Evolutionary conservation across 2,329 filamentous ascomycete species (phyloP), one percentile per base, ranked within the genome.

Genomic region (Penicillium sp.): DNA sequence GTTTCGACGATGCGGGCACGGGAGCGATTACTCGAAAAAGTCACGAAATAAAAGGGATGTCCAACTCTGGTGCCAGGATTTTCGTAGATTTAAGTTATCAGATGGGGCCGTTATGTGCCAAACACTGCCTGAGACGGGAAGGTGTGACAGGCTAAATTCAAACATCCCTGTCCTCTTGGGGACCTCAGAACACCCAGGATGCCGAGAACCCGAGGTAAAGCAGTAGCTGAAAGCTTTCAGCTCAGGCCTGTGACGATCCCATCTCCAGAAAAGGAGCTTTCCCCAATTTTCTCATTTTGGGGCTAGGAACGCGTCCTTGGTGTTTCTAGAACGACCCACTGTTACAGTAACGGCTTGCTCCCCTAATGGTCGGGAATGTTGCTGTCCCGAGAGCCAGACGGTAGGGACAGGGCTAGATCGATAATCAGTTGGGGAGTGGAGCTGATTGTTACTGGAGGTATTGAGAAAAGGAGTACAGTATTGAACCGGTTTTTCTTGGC

Each of bases 11-110:
- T 16, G 9, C 16, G 19, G 22, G 31, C 19, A 50, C 21, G 48
- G 31, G 9, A 27, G 14, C 7, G 3, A 24, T 5, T n/a, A 27
- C 33, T 22, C 10, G 39, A 41, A 7, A 41, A 39, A 41, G 7
- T 13, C 39, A 2, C 39, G 19, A 19, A 41, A 22, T 3, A 14
- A 10, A 14, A 29, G 27, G 48, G 22, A 13, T 41, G 19, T 21
- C 31, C 21, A 27, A 26, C 31, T 16, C 13, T 16, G 5, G 2
- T 6, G 31, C 26, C 19, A 52, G 7, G 24, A 43, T 22, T 39
- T n/a, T 22, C 37, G 27, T 11, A 11, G 44, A 56, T 53, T 53
- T 56, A 51, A 59, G 58, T 62, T 61, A 63, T 62, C 58, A 57
- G 60, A 62, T 59, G 55, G 44, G 45, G 52, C 37, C n/a, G 19